Evolutionary conservation across 2,329 filamentous ascomycete species (phyloP).

Genomic region (Monosporascus cannonballus): DNA sequence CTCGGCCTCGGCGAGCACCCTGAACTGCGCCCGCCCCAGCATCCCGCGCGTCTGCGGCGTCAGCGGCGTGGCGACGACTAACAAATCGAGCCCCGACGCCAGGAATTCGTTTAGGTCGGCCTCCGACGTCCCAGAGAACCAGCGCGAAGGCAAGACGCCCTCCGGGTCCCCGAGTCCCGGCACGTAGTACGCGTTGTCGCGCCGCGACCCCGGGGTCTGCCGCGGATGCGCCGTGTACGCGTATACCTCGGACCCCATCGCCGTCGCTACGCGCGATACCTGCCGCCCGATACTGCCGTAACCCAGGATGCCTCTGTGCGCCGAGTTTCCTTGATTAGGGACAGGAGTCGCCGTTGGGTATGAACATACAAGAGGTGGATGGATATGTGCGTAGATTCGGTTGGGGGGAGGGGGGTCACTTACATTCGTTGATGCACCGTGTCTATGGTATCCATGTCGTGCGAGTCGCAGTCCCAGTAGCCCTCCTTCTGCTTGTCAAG

Average conservation of each 20-base stretch:
- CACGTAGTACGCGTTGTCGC: slow-evolving; percentile 56
- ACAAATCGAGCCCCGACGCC: slow-evolving; percentile 33
- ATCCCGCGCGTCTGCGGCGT: slow-evolving; percentile 31
- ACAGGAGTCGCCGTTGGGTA: slow-evolving; percentile 4
- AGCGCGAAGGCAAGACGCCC: slow-evolving; percentile 33
- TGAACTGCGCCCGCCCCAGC: slow-evolving; percentile 36
- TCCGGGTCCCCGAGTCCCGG: slow-evolving; percentile 49
- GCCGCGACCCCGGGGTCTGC: slow-evolving; percentile 51
- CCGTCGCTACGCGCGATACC: slow-evolving; percentile 42
- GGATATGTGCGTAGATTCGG: neutral
- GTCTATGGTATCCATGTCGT: slow-evolving; percentile 35
- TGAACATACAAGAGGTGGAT: neutral
- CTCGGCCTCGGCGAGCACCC: slow-evolving; percentile 22
- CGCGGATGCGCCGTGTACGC: slow-evolving; percentile 62
- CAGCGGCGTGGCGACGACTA: slow-evolving; percentile 35
- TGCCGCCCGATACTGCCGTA: slow-evolving; percentile 41
- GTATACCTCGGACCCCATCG: slow-evolving; percentile 60
- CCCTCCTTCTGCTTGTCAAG: slow-evolving; percentile 36
- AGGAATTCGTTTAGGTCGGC: slow-evolving; percentile 34
- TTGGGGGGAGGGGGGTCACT: slow-evolving; percentile 26
- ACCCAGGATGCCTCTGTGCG: slow-evolving; percentile 31
- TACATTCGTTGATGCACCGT: slow-evolving; percentile 44
- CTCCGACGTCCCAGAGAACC: slow-evolving; percentile 32
- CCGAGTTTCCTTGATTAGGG: neutral
- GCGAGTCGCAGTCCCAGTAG: slow-evolving; percentile 33